Conservation (phyloP, 352 stramenopile genomes). For the Globisporangium polare region DNA sequence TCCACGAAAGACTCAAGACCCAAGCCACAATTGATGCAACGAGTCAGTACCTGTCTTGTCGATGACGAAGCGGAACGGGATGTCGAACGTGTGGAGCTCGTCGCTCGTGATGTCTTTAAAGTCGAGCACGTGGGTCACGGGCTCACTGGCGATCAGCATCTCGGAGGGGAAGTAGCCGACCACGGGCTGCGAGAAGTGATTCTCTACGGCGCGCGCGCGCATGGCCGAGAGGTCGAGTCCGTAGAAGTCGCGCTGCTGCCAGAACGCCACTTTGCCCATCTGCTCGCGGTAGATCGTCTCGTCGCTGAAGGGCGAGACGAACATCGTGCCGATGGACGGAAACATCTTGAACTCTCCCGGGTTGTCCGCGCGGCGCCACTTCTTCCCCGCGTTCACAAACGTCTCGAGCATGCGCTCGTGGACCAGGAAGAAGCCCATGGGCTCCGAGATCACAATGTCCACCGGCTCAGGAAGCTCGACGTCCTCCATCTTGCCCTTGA, state of each 20-base stretch:
- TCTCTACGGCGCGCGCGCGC: constrained; percentile 92
- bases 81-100: constrained; percentile 87
- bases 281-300: constrained; percentile 93
- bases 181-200: constrained; percentile 96
- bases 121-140: constrained; percentile 77
- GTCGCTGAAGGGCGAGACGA: constrained; percentile 93
- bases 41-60: constrained; percentile 59
- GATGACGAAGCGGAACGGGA: constrained; percentile 88
- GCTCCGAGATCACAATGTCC: constrained; percentile 99
- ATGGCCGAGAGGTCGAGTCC: constrained; percentile 95
- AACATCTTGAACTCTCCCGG: constrained; percentile 90
- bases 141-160: constrained; percentile 57
- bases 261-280: constrained; percentile 92
- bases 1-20: neutral
- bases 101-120: constrained; percentile 74
- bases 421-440: constrained; percentile 99
- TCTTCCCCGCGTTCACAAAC: constrained; percentile 93
- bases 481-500: constrained; percentile 97
- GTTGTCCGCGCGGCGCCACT: constrained; percentile 88
- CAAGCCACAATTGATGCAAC: neutral
- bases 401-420: constrained; percentile 99
- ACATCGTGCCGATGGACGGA: constrained; percentile 97
- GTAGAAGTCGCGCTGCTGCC: constrained; percentile 96
- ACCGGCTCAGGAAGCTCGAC: constrained; percentile 95
- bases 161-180: constrained; percentile 91